Percentiles rank a stretch among this genome's conserved stretches.
Evolutionary conservation across 768 basidiomycete genomes (phyloP).

Genomic region (Coprinopsis marcescibilis): DNA sequence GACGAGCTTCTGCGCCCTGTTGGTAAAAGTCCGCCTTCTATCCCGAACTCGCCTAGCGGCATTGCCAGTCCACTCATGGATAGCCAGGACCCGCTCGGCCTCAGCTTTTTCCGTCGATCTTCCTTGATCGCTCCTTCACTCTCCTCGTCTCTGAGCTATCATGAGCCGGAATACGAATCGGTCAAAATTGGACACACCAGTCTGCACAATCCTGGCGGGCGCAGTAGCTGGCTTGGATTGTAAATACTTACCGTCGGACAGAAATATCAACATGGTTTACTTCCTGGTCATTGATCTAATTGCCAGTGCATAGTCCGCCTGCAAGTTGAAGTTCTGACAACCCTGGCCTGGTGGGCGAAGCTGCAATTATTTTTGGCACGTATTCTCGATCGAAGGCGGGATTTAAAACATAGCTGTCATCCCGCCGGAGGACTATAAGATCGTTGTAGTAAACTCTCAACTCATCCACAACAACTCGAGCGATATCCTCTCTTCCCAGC

Average conservation of each 20-base stretch:
- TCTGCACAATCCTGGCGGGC: conserved; percentile 86
- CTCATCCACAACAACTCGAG: too few species aligned
- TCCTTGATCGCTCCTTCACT: neutral
- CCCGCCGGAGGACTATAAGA: too few species aligned
- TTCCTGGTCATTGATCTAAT: too few species aligned
- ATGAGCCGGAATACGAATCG: conserved; percentile 30
- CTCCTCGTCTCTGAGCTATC: neutral
- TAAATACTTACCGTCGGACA: conserved; percentile 16
- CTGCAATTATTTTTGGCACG: conserved; percentile 5
- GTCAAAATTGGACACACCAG: conserved; percentile 94
- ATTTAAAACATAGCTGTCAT: conserved; percentile 27
- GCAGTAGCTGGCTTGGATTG: conserved; percentile 91
- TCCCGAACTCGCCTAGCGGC: conserved; percentile 20
- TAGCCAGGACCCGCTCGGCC: conserved; percentile 30
- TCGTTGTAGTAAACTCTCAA: too few species aligned
- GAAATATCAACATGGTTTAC: neutral
- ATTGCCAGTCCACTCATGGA: conserved; percentile 70
- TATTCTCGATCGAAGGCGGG: conserved; percentile 25
- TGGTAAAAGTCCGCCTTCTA: conserved; percentile 14
- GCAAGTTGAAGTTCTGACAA: too few species aligned
- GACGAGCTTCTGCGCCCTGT: conserved; percentile 22
- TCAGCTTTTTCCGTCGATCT: conserved; percentile 6
- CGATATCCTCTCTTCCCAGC: conserved; percentile 7
- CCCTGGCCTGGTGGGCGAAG: too few species aligned
- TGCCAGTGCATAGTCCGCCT: too few species aligned